Evolutionary conservation across 805 yeast genomes (phyloP).

Genomic region (Saturnispora dispora): DNA sequence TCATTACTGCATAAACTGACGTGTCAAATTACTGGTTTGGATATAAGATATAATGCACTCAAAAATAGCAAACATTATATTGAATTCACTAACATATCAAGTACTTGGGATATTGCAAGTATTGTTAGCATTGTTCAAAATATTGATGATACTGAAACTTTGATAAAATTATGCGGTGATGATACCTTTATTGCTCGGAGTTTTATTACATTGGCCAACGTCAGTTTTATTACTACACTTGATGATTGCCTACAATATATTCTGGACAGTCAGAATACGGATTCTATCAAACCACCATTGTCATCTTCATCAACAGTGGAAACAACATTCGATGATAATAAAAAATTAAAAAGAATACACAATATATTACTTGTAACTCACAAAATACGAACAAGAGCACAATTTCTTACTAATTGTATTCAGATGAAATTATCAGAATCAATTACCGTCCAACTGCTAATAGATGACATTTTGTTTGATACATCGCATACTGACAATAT

Average conservation of each 20-base stretch:
- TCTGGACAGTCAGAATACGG: not conserved
- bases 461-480: slow-evolving; percentile 23
- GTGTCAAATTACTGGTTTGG: slow-evolving; percentile 10
- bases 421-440: slow-evolving; percentile 12
- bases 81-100: slow-evolving; percentile 14
- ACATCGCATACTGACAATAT: slow-evolving; percentile 20
- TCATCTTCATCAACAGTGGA: not conserved
- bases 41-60: not conserved
- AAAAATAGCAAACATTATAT: slow-evolving; percentile 5
- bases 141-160: slow-evolving; percentile 9
- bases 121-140: slow-evolving; percentile 6
- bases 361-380: slow-evolving; percentile 14
- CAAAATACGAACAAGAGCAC: slow-evolving; percentile 19
- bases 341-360: not conserved
- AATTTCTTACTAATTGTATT: slow-evolving; percentile 17
- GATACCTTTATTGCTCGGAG: slow-evolving; percentile 18
- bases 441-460: slow-evolving; percentile 9
- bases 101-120: slow-evolving; percentile 9
- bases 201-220: slow-evolving; percentile 16
- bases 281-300: not conserved
- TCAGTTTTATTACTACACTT: slow-evolving; percentile 12
- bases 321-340: not conserved
- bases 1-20: slow-evolving; percentile 10
- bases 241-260: slow-evolving; percentile 11
- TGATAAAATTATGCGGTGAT: slow-evolving; percentile 9